Evolutionary conservation across 2,329 filamentous ascomycete species (phyloP).

Genomic region (Aspergillus japonicus): DNA sequence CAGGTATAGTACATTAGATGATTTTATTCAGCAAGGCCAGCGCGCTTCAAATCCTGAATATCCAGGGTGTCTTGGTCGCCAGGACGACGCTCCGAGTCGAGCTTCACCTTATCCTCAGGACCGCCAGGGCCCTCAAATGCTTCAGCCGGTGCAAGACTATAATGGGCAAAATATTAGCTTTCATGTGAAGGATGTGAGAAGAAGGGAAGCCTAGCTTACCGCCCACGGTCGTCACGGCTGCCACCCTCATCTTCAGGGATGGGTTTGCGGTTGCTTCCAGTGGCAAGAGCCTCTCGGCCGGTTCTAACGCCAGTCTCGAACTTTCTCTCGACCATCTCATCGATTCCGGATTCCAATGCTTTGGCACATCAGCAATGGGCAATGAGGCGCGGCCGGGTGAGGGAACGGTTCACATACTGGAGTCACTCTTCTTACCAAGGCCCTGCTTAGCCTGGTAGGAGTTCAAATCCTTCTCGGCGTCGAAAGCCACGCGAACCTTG

Average conservation of each 20-base stretch:
- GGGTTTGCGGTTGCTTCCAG: conserved; percentile 39
- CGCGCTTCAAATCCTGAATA: conserved; percentile 25
- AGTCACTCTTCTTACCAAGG: conserved; percentile 38
- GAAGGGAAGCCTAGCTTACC: conserved; percentile 25
- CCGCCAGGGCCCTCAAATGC: conserved; percentile 39
- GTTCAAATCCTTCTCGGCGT: conserved; percentile 44
- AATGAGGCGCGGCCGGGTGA: background rate
- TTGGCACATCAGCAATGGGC: background rate
- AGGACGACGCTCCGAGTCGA: conserved; percentile 25
- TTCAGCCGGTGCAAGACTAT: conserved; percentile 35
- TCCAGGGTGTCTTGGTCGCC: conserved; percentile 30
- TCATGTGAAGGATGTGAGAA: conserved; percentile 1
- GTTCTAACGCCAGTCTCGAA: conserved; percentile 40
- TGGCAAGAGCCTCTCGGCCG: conserved; percentile 33
- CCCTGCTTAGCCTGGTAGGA: conserved; percentile 42
- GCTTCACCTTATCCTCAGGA: conserved; percentile 36
- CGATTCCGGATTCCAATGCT: conserved; percentile 44
- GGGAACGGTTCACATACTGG: conserved; percentile 31
- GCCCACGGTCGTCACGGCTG: conserved; percentile 36
- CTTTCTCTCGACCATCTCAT: conserved; percentile 39
- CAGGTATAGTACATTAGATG: conserved; percentile 6
- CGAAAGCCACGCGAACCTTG: conserved; percentile 27
- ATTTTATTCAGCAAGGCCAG: conserved; percentile 19
- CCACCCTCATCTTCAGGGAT: conserved; percentile 46
- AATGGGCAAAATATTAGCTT: background rate